A percentile compares a stretch with the other conserved stretches of the same genome.
phyloP scores from a whole-genome alignment of 805 yeast genomes.

The Candida wancherniae region DNA sequence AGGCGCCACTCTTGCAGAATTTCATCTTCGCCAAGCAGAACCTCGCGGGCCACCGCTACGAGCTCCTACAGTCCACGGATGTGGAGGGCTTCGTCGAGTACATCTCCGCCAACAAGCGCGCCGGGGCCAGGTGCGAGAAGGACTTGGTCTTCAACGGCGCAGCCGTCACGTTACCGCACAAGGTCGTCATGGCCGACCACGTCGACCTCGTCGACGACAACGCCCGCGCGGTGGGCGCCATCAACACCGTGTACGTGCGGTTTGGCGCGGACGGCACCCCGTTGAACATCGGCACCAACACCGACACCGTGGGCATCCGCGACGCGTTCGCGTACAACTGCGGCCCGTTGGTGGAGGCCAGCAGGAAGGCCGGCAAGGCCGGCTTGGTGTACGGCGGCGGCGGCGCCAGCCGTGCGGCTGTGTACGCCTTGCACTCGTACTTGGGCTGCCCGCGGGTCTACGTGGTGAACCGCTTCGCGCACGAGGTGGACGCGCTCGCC shows the following conservation, averaged over 20 bases:
- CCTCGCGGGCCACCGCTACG: conserved; percentile 21
- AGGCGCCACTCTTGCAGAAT: conserved; percentile 26
- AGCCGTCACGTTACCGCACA: conserved; percentile 32
- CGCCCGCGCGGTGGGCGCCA: conserved; percentile 31
- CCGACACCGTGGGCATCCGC: conserved; percentile 30
- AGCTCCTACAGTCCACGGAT: conserved; percentile 21
- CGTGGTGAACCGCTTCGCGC: conserved; percentile 25
- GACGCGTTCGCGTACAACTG: conserved; percentile 22
- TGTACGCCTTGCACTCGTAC: conserved; percentile 23
- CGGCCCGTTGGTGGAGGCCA: conserved; percentile 7
- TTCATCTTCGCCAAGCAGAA: conserved; percentile 19
- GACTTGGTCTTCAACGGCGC: conserved; percentile 19
- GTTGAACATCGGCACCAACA: conserved; percentile 26
- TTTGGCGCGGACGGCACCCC: conserved; percentile 11
- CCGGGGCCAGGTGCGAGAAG: conserved; percentile 5
- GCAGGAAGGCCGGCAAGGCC: conserved; percentile 11
- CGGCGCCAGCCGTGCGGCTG: conserved; percentile 32
- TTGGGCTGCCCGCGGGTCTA: conserved; percentile 24
- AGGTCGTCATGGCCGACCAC: conserved; percentile 21
- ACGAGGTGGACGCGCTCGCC: conserved; percentile 22
- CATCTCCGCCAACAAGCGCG: conserved; percentile 12
- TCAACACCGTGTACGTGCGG: conserved; percentile 29
- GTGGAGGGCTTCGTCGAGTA: conserved; percentile 15
- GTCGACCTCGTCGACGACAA: conserved; percentile 25
- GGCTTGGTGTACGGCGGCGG: conserved; percentile 35